Percentiles rank a stretch among this genome's conserved stretches.
Evolutionary conservation across 2,329 filamentous ascomycete species (phyloP).

Genomic region (Pochonia chlamydosporia): DNA sequence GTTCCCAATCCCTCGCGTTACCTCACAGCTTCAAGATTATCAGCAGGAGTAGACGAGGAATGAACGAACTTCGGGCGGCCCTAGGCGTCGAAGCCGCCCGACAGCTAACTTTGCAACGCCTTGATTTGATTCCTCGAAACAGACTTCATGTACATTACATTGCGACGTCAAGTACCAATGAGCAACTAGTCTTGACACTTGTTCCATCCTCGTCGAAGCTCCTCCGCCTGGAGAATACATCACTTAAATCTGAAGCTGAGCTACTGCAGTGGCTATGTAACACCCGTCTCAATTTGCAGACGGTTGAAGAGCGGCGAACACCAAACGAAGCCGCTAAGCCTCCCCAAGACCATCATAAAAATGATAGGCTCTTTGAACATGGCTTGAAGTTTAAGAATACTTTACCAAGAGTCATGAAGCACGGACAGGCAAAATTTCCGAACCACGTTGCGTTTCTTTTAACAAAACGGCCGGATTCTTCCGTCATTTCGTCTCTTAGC

Average conservation of each 20-base stretch:
- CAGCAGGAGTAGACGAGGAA: not conserved
- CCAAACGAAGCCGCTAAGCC: not conserved
- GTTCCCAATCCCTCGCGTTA: not conserved
- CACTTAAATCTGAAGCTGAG: constrained; percentile 38
- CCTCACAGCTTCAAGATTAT: not conserved
- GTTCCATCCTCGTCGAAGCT: constrained; percentile 37
- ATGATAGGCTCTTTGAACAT: not conserved
- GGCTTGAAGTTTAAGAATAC: constrained; percentile 15
- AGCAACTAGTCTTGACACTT: constrained; percentile 34
- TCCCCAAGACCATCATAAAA: not conserved
- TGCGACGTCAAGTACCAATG: constrained; percentile 35
- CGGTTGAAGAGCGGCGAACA: not conserved
- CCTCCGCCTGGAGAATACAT: constrained; percentile 40
- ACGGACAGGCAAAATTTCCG: constrained; percentile 24
- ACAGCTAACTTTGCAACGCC: not conserved
- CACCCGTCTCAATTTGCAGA: not conserved
- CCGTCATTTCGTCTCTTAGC: constrained; percentile 29
- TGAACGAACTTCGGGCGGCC: not conserved
- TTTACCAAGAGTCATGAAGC: constrained; percentile 36
- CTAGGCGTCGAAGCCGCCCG: not conserved
- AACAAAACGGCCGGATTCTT: constrained; percentile 30
- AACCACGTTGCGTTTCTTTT: constrained; percentile 36
- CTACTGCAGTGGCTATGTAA: constrained; percentile 39
- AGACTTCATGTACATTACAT: constrained; percentile 37
- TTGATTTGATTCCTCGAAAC: constrained; percentile 15